phyloP scores from a whole-genome alignment of 257 asterid species.

The Gynochthodes officinalis region DNA sequence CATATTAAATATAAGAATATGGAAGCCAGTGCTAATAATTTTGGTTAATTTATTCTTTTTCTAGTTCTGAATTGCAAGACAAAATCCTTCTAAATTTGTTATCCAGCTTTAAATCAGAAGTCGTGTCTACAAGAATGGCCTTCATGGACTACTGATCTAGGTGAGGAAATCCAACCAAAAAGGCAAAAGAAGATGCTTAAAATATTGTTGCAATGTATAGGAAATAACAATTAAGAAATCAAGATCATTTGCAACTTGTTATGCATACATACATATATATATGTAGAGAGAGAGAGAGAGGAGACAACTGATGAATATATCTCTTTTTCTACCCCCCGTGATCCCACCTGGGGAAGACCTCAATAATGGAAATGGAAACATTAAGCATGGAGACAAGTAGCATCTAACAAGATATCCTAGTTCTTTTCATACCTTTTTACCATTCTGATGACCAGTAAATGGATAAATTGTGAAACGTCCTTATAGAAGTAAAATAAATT shows the following conservation, averaged over 20 bases:
- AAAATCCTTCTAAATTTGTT: background rate
- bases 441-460: background rate
- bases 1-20: background rate
- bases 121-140: too few species aligned
- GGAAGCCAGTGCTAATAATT: background rate
- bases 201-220: background rate
- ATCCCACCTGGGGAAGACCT: slow-evolving; percentile 1
- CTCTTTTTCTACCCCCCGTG: background rate
- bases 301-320: background rate
- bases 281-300: too few species aligned
- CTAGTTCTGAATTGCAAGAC: background rate
- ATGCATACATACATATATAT: too few species aligned
- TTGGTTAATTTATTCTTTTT: background rate
- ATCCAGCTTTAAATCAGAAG: background rate
- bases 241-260: background rate
- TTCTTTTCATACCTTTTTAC: background rate
- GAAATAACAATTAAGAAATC: background rate
- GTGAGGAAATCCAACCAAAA: background rate
- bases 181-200: background rate
- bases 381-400: background rate
- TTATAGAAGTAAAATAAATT: too few species aligned
- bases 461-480: background rate
- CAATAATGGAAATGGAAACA: background rate
- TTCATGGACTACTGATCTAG: background rate
- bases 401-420: too few species aligned